Base-by-base conservation (phyloP, 257 asterid species). In the Craterostigma plantagineum region DNA sequence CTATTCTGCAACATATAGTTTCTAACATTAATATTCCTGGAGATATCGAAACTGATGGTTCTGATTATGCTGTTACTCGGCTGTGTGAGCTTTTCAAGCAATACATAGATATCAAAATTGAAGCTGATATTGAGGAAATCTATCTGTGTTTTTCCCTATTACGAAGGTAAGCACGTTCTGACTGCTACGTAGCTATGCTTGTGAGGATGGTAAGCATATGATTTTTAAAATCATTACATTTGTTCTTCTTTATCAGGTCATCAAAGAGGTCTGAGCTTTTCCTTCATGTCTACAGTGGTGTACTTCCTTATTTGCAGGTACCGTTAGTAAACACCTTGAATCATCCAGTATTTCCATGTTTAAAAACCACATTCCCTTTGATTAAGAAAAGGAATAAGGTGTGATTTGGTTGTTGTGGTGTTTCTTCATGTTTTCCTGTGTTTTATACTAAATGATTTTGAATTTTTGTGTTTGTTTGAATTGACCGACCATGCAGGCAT, bases 271-370 rank as follows among this genome's bases (percentile, higher is more conserved):
- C 75, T 9, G 62, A 72, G 12, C 2, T 72, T 43, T 77, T 82
- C 61, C 33, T 49, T 39, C 63, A 69, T 54, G 74, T 79, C 46
- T 69, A 67, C 64, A 41, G 55, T 45, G 43, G 33, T 63, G 30
- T 76, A 50, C 70, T 82, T 56, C 90, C 93, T 60, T 73, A 63
- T 54, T 64, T 87, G 63, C 98, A 87, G 98, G 98, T 83, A 63
- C 54, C 34, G 30, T 16, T 14, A 11, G 45, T 58, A 57, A 38
- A 30, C 60, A 54, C 23, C 17, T 40, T 16, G 16, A 40, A 14
- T 14, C 15, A 2, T 40, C 10, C 16, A 9, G 14, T 40, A 12
- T 33, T 51, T 33, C 40, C 9, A 10, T 33, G 7, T 16, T n/a
- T 33, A 10, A 18, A 9, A 18, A 41, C 1, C 36, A 16, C 36